Percentiles rank a stretch among this genome's conserved stretches.
phyloP scores from a whole-genome alignment of 371 early-diverging fungal genomes.

The Apophysomyces variabilis region DNA sequence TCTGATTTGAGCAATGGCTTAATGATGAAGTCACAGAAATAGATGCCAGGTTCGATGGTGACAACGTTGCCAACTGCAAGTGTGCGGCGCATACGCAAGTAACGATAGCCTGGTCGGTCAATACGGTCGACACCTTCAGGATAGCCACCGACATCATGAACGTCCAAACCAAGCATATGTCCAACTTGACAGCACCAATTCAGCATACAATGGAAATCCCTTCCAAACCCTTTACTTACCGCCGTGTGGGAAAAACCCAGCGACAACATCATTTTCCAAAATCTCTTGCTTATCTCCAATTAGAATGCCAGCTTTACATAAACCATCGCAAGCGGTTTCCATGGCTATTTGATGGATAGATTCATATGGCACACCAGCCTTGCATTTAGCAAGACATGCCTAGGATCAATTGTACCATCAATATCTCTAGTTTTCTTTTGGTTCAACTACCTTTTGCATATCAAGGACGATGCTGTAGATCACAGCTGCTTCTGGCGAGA shows the following conservation, averaged over 20 bases:
- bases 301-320: constrained; percentile 76
- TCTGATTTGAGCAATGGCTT: constrained; percentile 63
- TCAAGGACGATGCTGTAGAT: constrained; percentile 86
- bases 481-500: constrained; percentile 72
- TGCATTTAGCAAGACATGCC: constrained; percentile 64
- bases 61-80: constrained; percentile 84
- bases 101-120: constrained; percentile 80
- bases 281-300: constrained; percentile 72
- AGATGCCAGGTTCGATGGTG: constrained; percentile 94
- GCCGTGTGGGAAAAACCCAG: constrained; percentile 93
- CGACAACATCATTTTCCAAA: constrained; percentile 73
- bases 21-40: constrained; percentile 65
- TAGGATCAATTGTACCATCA: constrained; percentile 8
- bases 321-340: constrained; percentile 75
- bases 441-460: constrained; percentile 70
- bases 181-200: constrained; percentile 40
- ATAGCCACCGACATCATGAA: constrained; percentile 92
- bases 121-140: constrained; percentile 80
- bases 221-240: constrained; percentile 43
- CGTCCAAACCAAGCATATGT: constrained; percentile 78
- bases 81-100: constrained; percentile 86
- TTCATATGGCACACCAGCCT: constrained; percentile 87
- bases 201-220: constrained; percentile 15
- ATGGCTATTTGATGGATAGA: constrained; percentile 85
- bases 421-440: background rate